Evolutionary conservation across 2,329 filamentous ascomycete genomes (phyloP).

Genomic region (Rachicladosporium sp.): DNA sequence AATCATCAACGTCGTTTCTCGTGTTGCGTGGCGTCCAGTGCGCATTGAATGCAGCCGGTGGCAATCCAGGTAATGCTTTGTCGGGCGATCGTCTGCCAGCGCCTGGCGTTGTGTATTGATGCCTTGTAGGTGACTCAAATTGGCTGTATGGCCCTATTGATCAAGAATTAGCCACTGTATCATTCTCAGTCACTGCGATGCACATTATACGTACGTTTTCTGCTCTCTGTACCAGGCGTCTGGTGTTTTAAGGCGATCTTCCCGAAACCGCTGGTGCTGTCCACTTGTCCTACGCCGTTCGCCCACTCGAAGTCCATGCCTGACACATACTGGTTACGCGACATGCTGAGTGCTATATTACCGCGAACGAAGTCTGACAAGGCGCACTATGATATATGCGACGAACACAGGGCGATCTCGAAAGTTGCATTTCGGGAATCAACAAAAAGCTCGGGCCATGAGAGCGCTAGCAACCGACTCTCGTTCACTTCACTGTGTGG

Average conservation of each 20-base stretch:
- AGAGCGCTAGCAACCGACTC: too few species aligned
- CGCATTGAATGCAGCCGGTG: slow-evolving; percentile 21
- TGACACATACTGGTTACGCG: too few species aligned
- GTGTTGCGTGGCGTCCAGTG: slow-evolving; percentile 24
- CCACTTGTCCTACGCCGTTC: slow-evolving; percentile 34
- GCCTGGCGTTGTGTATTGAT: background rate
- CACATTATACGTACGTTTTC: slow-evolving; percentile 20
- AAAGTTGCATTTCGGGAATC: too few species aligned
- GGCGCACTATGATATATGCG: too few species aligned
- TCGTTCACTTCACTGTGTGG: too few species aligned
- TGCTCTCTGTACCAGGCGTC: slow-evolving; percentile 6
- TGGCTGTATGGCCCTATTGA: slow-evolving; percentile 14
- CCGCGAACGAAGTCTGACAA: too few species aligned
- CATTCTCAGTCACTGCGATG: slow-evolving; percentile 2
- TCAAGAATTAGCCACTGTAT: slow-evolving; percentile 2
- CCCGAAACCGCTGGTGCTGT: slow-evolving; percentile 36
- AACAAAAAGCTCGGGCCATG: too few species aligned
- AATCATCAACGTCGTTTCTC: slow-evolving; percentile 27
- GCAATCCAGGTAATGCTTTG: too few species aligned
- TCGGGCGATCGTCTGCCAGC: slow-evolving; percentile 8
- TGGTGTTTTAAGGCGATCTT: slow-evolving; percentile 25
- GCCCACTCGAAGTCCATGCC: slow-evolving; percentile 43
- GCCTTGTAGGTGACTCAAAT: slow-evolving; percentile 31
- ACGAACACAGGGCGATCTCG: too few species aligned
- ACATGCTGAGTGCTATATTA: too few species aligned